Base-by-base conservation (phyloP, 306 rosid genomes). In the Phaseolus lunatus region DNA sequence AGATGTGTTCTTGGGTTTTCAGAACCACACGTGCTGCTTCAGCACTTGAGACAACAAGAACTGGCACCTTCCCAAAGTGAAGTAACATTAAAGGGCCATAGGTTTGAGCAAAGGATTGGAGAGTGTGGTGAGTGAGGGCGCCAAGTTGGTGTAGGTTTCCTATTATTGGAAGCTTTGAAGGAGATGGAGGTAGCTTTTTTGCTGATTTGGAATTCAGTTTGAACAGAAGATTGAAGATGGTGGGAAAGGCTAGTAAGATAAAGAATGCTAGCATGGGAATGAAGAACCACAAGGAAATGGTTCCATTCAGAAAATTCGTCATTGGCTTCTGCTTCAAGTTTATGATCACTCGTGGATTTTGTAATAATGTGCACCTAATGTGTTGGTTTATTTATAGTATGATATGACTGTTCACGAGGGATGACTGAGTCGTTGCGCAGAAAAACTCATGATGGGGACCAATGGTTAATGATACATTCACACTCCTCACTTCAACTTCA, bases 91-190 rank as follows among this genome's bases (percentile, higher is more conserved):
- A 15, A n/a, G 68, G 68, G 43, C 78, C 78, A 57, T 73, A 41
- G 27, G 4, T 23, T 43, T 73, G 68, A 57, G 68, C 56, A 0
- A 73, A 5, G 3, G 68, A 23, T 4, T 41, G 54, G 27, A 57
- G 56, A 5, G 54, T 57, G 44, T 11, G 45, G 41, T 73, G 78
- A 23, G 43, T 16, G 18, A 16, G 6, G 10, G 1, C 8, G 56
- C 68, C 78, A 41, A 57, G 68, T n/a, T 73, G 78, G n/a, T 78
- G 77, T n/a, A 56, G 72, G 39, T 70, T 75, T 23, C 73, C 57
- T 24, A 69, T 14, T 53, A 64, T 67, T 49, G 29, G 18, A 3
- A 57, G 52, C 5, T 33, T 41, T 41, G 37, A 37, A 67, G 48
- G 69, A 33, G 48, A 35, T 9, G 69, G 69, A 1, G 69, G 69